Conservation (phyloP, 768 basidiomycete species). For the Phlebiopsis gigantea region DNA sequence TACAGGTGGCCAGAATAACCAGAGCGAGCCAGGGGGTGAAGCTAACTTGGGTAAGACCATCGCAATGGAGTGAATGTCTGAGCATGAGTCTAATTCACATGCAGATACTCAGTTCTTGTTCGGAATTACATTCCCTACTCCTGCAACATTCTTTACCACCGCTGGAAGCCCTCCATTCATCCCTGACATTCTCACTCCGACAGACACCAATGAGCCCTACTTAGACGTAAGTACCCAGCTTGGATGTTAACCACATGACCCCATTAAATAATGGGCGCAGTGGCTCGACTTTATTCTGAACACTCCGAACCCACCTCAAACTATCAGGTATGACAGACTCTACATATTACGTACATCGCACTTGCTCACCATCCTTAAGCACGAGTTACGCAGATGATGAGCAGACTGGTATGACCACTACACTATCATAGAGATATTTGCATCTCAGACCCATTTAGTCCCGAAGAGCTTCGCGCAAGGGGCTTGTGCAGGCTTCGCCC, state of each 20-base stretch:
- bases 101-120: slow-evolving; percentile 61
- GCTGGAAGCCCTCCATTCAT: slow-evolving; percentile 55
- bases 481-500: slow-evolving; percentile 57
- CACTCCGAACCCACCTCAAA: slow-evolving; percentile 43
- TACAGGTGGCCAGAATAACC: slow-evolving; percentile 57
- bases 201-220: slow-evolving; percentile 47
- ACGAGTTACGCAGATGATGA: slow-evolving; percentile 72
- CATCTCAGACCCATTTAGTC: slow-evolving; percentile 30
- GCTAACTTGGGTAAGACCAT: slow-evolving; percentile 41
- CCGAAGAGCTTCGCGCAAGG: slow-evolving; percentile 52
- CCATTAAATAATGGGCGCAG: slow-evolving; percentile 24
- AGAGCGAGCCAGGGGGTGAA: slow-evolving; percentile 55
- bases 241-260: neutral
- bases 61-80: neutral
- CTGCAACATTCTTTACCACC: slow-evolving; percentile 56
- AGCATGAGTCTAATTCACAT: neutral
- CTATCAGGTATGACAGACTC: slow-evolving; percentile 35
- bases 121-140: slow-evolving; percentile 59
- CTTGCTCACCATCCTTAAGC: slow-evolving; percentile 16
- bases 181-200: slow-evolving; percentile 37
- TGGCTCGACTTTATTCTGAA: slow-evolving; percentile 59
- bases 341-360: neutral
- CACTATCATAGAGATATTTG: neutral
- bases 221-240: slow-evolving; percentile 26
- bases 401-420: slow-evolving; percentile 44